phyloP scores from a whole-genome alignment of 2,329 filamentous ascomycete genomes.

The Exophiala phaeomuriformis region DNA sequence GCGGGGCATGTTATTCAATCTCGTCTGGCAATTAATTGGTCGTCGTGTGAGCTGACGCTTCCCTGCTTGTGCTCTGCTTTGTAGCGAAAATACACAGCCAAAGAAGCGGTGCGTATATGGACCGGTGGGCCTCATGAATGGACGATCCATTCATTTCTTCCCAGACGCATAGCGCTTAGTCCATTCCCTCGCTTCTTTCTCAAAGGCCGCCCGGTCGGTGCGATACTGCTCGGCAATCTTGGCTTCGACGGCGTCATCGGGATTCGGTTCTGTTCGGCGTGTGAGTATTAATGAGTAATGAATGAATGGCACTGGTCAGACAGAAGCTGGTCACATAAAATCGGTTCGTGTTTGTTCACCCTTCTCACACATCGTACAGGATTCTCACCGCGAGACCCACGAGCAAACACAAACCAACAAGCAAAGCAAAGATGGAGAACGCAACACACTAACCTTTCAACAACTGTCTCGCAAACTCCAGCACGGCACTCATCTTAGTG shows the following conservation, averaged over 20 bases:
- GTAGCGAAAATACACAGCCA: too few relatives aligned
- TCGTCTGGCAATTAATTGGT: too few relatives aligned
- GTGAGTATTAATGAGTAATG: not conserved
- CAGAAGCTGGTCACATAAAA: too few relatives aligned
- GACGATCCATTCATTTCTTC: slow-evolving; percentile 28
- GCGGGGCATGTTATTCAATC: too few relatives aligned
- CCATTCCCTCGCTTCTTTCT: slow-evolving; percentile 68
- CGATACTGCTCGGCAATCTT: slow-evolving; percentile 80
- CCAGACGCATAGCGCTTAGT: slow-evolving; percentile 62
- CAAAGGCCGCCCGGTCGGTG: slow-evolving; percentile 59
- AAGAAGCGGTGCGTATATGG: not conserved
- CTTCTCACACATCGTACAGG: too few relatives aligned
- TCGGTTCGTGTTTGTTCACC: too few relatives aligned
- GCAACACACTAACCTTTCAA: slow-evolving; percentile 46
- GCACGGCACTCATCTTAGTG: slow-evolving; percentile 65
- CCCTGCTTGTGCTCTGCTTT: too few relatives aligned
- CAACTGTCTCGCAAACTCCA: slow-evolving; percentile 67
- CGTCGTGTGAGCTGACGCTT: too few relatives aligned
- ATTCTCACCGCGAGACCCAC: not conserved
- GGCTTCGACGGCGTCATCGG: slow-evolving; percentile 81
- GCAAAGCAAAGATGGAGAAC: too few relatives aligned
- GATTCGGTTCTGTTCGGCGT: slow-evolving; percentile 58
- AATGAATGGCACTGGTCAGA: too few relatives aligned
- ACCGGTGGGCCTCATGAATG: too few relatives aligned
- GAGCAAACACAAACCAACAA: too few relatives aligned